Percentiles rank a stretch among this genome's conserved stretches.
phyloP scores from a whole-genome alignment of 2,329 filamentous ascomycete genomes.

The Trichophaea hybrida region DNA sequence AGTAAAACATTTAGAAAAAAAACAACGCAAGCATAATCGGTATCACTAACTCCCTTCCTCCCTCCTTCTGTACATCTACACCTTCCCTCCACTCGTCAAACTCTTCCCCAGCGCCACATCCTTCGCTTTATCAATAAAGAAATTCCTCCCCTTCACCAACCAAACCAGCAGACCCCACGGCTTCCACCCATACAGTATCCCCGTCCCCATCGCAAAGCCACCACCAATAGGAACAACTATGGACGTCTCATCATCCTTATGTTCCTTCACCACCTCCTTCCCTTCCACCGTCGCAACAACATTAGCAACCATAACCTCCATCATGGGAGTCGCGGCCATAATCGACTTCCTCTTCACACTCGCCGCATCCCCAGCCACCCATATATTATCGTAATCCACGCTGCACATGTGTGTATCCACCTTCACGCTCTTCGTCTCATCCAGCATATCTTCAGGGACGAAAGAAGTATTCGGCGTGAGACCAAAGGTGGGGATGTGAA shows the following conservation, averaged over 20 bases:
- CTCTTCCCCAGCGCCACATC: constrained; percentile 9
- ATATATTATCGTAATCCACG: constrained; percentile 33
- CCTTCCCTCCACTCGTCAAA: constrained; percentile 5
- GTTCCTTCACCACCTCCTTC: constrained; percentile 12
- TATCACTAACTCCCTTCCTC: background rate
- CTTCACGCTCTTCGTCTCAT: constrained; percentile 30
- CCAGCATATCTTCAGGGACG: constrained; percentile 32
- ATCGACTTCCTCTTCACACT: constrained; percentile 30
- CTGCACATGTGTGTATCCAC: constrained; percentile 33
- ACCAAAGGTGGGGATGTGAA: constrained; percentile 39
- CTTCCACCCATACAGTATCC: constrained; percentile 8
- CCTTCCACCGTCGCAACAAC: constrained; percentile 3
- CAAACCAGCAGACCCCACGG: constrained; percentile 17
- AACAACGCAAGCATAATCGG: background rate
- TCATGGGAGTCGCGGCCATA: constrained; percentile 26
- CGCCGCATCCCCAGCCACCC: constrained; percentile 36
- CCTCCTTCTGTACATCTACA: constrained; percentile 1
- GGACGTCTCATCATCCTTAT: constrained; percentile 10
- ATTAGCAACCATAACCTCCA: constrained; percentile 28
- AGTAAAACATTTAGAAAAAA: background rate
- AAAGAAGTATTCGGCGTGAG: constrained; percentile 36
- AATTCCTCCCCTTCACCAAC: constrained; percentile 19
- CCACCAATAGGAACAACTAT: constrained; percentile 16
- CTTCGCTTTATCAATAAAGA: constrained; percentile 10
- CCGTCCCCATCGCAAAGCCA: constrained; percentile 14